Base-by-base conservation (phyloP, 2,329 filamentous ascomycete genomes). In the Xylogone sp. region DNA sequence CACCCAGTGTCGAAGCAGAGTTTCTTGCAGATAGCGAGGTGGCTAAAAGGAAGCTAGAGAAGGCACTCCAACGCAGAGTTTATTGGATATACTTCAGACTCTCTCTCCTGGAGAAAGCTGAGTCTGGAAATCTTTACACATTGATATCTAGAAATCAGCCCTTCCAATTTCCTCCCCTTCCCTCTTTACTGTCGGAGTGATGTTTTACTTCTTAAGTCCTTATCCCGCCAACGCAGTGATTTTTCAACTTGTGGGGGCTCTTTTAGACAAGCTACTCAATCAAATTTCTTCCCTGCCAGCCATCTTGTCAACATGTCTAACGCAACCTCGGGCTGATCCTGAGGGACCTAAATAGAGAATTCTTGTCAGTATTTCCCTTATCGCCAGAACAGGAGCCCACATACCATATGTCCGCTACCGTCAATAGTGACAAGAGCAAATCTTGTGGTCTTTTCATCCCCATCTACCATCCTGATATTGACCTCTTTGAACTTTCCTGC, bases 371-470 rank as follows among this genome's bases (percentile, higher is more conserved):
- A 31, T 31, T 13, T 7, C 8, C 13, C 27, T 7, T 8, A 31
- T 8, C 27, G 46, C 9, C 18, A 27, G 16, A 21, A 12, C 12
- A 21, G 1, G 3, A 29, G n/a, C n/a, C 24, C 39, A 55, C 57
- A 19, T 50, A 74, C 71, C 64, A 73, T 64, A 54, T 75, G 72
- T 2, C 73, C 72, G 2, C 69, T 67, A 10, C 65, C 64, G 58
- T 74, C 64, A 3, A 75, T 61, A 29, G 59, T 61, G 8, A 61
- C 57, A 31, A 61, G 43, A n/a, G 57, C 56, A 53, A 61, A 59
- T 20, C 56, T 53, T 45, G 57, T 58, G 45, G 43, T 61, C 53
- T 57, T 58, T 31, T 56, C 47, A 49, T 51, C 49, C 2, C 57
- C 56, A 22, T 53, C 54, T 21, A 58, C 52, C 51, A 55, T 59